phyloP scores from a whole-genome alignment of 768 basidiomycete species.

The Suillus spraguei region DNA sequence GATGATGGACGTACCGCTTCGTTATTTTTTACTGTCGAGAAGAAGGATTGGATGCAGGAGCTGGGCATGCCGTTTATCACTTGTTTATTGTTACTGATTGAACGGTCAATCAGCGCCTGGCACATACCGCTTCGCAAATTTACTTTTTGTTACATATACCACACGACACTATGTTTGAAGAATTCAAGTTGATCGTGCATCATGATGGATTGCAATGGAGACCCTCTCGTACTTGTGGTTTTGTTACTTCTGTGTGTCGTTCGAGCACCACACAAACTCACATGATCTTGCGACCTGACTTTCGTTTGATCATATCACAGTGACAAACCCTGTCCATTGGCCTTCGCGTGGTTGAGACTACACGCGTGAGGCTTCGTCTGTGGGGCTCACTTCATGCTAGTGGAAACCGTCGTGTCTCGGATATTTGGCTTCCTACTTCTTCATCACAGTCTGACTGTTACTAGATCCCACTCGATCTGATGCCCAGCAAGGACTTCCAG shows the following conservation, averaged over 20 bases:
- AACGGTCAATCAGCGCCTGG: constrained; percentile 75
- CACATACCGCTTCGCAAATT: constrained; percentile 38
- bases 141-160: background rate
- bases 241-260: background rate
- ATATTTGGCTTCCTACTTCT: constrained; percentile 3
- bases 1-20: constrained; percentile 24
- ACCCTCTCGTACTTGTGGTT: background rate
- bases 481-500: background rate
- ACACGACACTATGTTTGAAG: background rate
- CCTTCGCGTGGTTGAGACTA: background rate
- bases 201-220: too few species aligned
- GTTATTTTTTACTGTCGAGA: constrained; percentile 43
- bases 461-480: background rate
- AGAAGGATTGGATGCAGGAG: constrained; percentile 48
- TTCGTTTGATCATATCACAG: background rate
- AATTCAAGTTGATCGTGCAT: too few species aligned
- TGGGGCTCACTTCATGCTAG: background rate
- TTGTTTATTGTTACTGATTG: constrained; percentile 41
- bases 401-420: background rate
- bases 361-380: background rate
- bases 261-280: background rate
- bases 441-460: constrained; percentile 1
- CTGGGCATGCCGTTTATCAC: constrained; percentile 75
- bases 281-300: background rate
- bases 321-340: background rate